Conservation (phyloP, 441 rosid species). For the Croton setiger region DNA sequence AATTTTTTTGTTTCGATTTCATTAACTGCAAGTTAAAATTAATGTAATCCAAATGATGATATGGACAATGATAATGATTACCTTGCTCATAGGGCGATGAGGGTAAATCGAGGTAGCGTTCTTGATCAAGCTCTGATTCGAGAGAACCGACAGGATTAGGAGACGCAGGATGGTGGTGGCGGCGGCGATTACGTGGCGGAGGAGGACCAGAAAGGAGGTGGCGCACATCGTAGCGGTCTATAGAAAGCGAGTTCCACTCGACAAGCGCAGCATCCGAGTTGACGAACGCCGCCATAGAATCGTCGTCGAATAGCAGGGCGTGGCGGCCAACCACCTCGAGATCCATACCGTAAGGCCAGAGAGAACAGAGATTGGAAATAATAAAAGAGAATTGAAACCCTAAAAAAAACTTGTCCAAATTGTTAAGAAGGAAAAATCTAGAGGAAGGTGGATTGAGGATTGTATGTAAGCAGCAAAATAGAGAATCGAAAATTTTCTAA, state of each 20-base stretch:
- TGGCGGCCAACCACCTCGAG: conserved; percentile 82
- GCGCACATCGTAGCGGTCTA: conserved; percentile 95
- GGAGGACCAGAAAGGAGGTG: conserved; percentile 84
- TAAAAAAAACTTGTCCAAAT: no score
- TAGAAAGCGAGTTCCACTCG: conserved; percentile 81
- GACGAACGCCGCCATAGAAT: conserved; percentile 66
- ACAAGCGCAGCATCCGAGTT: conserved; percentile 77
- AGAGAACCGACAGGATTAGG: conserved; percentile 28
- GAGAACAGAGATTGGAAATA: background rate
- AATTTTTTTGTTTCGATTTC: background rate
- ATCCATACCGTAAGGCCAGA: conserved; percentile 47
- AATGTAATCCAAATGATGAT: background rate
- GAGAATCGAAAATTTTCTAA: no score
- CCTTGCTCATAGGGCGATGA: conserved; percentile 43
- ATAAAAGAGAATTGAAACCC: conserved; percentile 12
- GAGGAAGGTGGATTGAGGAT: no score
- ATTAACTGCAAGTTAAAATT: background rate
- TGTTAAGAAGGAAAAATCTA: no score
- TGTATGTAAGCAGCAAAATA: no score
- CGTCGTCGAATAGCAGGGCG: conserved; percentile 89
- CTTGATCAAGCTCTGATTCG: conserved; percentile 64
- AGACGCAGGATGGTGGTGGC: conserved; percentile 32
- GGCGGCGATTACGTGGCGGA: conserved; percentile 58
- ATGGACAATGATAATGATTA: conserved; percentile 14
- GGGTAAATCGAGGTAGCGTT: conserved; percentile 73